A percentile compares a stretch with the other conserved stretches of the same genome.
phyloP scores from a whole-genome alignment of 1,139 yeast genomes.

The Candida glucosophila region DNA sequence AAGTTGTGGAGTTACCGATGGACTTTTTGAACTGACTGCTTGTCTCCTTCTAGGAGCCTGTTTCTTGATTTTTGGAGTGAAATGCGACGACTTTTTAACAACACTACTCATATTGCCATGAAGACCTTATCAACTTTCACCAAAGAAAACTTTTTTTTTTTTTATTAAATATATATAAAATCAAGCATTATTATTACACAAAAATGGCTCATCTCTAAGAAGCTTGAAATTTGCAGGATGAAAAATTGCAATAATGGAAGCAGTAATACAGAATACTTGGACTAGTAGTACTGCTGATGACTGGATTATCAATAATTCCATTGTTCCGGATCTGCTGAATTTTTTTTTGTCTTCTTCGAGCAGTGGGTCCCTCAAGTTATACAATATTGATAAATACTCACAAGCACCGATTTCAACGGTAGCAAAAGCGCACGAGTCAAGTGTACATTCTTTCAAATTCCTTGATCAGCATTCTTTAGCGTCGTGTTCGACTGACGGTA shows the following conservation, averaged over 20 bases:
- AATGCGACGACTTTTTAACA: slow-evolving; percentile 35
- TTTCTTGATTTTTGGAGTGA: slow-evolving; percentile 32
- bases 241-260: too few species aligned
- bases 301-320: slow-evolving; percentile 42
- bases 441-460: slow-evolving; percentile 21
- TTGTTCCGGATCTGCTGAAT: slow-evolving; percentile 1
- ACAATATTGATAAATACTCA: slow-evolving; percentile 17
- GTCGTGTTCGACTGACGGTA: slow-evolving; percentile 48
- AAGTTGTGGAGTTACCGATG: not conserved
- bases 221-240: too few species aligned
- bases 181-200: too few species aligned
- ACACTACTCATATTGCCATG: slow-evolving; percentile 50
- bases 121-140: too few species aligned
- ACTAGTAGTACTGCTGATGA: slow-evolving; percentile 22
- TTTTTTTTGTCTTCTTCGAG: slow-evolving; percentile 36
- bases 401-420: slow-evolving; percentile 6
- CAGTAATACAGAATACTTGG: slow-evolving; percentile 12
- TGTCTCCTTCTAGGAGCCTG: slow-evolving; percentile 13
- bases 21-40: not conserved
- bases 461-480: slow-evolving; percentile 19
- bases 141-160: too few species aligned
- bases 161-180: too few species aligned
- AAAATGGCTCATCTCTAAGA: too few species aligned
- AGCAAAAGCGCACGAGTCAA: slow-evolving; percentile 28
- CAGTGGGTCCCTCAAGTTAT: slow-evolving; percentile 36